phyloP scores from a whole-genome alignment of 129 eudicot genomes.

The Logfia minima region DNA sequence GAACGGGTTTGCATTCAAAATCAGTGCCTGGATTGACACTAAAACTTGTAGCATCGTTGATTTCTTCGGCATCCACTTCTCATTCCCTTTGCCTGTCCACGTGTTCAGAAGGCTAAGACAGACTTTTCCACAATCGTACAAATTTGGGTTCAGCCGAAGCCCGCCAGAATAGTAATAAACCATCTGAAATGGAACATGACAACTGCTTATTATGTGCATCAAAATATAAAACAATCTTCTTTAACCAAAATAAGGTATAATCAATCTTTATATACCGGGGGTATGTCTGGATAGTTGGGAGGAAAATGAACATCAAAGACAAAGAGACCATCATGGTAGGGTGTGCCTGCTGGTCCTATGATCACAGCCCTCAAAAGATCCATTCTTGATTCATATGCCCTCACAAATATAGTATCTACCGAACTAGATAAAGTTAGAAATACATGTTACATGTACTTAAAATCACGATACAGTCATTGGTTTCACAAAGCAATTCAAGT shows the following conservation, averaged over 20 bases:
- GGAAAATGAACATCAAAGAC: constrained; percentile 70
- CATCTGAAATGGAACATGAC: constrained; percentile 39
- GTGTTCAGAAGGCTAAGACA: constrained; percentile 71
- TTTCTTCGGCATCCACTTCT: constrained; percentile 57
- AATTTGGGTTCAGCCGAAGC: constrained; percentile 64
- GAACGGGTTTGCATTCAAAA: constrained; percentile 54
- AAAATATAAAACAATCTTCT: too few relatives aligned
- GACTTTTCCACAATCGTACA: constrained; percentile 65
- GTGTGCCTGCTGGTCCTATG: constrained; percentile 79
- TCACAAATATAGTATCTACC: constrained; percentile 54
- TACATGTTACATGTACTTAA: too few relatives aligned
- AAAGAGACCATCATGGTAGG: constrained; percentile 81
- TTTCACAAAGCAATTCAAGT: neutral
- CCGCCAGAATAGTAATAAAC: constrained; percentile 72
- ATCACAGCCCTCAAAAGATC: constrained; percentile 79
- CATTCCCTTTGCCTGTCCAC: constrained; percentile 55
- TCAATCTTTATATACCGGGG: constrained; percentile 51
- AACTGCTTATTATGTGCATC: neutral
- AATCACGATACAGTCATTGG: too few relatives aligned
- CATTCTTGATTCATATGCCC: constrained; percentile 73
- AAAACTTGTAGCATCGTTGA: constrained; percentile 74
- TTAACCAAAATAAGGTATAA: neutral
- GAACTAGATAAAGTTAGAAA: neutral
- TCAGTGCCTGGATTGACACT: constrained; percentile 67
- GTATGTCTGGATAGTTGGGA: constrained; percentile 52